phyloP scores from a whole-genome alignment of 2,329 filamentous ascomycete species.

The Monosporascus sp. region DNA sequence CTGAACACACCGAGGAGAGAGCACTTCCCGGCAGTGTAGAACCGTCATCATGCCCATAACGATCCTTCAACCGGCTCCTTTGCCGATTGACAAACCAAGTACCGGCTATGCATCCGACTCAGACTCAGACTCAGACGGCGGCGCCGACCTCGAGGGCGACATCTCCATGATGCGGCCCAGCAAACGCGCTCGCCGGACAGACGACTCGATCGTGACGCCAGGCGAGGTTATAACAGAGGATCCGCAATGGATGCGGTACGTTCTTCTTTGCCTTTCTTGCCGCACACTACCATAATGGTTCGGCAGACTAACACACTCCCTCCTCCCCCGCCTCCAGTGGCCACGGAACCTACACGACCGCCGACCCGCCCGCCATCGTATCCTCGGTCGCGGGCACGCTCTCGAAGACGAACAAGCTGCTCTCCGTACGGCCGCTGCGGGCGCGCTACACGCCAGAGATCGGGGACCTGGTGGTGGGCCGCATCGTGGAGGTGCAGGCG shows the following conservation, averaged over 20 bases:
- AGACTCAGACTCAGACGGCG: slow-evolving; percentile 34
- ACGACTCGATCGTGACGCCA: slow-evolving; percentile 67
- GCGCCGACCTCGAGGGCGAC: slow-evolving; percentile 39
- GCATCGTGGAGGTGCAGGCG: slow-evolving; percentile 91
- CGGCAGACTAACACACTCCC: slow-evolving; percentile 3
- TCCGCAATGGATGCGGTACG: slow-evolving; percentile 89
- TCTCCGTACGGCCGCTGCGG: slow-evolving; percentile 83
- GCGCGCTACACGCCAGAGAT: slow-evolving; percentile 95
- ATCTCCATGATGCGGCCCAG: slow-evolving; percentile 36
- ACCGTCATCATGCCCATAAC: slow-evolving; percentile 26
- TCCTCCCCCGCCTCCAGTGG: slow-evolving; percentile 49
- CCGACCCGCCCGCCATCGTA: slow-evolving; percentile 62
- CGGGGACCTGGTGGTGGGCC: slow-evolving; percentile 87
- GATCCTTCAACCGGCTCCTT: slow-evolving; percentile 24
- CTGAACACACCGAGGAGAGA: neutral
- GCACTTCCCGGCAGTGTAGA: neutral
- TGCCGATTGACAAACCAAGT: slow-evolving; percentile 9
- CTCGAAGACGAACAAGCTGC: slow-evolving; percentile 91
- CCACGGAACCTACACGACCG: slow-evolving; percentile 79
- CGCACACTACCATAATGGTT: neutral
- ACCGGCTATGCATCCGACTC: slow-evolving; percentile 11
- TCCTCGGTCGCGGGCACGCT: slow-evolving; percentile 88
- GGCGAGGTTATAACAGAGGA: slow-evolving; percentile 85
- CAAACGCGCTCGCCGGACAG: slow-evolving; percentile 31
- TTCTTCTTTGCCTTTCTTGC: neutral